These are phyloP conservation scores for Cantharellus cinnabarinus DNA, from an alignment of 768 basidiomycete species.

Conservation along the genomic window DNA sequence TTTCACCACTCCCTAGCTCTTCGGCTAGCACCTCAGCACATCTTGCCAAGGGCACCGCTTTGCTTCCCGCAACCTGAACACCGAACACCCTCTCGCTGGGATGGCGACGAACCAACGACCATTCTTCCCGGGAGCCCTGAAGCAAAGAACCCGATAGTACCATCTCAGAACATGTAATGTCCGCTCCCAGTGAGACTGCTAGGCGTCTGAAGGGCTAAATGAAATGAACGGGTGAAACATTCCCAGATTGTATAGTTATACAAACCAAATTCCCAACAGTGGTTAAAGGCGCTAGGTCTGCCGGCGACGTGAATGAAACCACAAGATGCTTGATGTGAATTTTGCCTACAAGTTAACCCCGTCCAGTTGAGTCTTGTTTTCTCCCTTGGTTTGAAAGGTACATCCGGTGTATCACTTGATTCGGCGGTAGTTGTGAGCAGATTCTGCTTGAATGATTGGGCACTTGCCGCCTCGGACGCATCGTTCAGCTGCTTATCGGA, in stretches of 20 bases:
- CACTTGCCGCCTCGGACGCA: neutral
- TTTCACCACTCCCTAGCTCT: constrained; percentile 2
- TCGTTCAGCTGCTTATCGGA: constrained; percentile 3
- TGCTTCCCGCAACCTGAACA: constrained; percentile 81
- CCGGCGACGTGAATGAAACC: neutral
- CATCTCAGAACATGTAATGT: constrained; percentile 96
- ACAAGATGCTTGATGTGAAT: neutral
- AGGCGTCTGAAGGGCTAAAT: constrained; percentile 76
- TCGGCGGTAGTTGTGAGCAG: neutral
- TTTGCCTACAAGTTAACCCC: constrained; percentile 61
- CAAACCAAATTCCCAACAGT: constrained; percentile 86
- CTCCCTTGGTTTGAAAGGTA: constrained; percentile 49
- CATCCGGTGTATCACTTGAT: constrained; percentile 39
- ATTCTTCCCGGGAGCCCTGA: constrained; percentile 76
- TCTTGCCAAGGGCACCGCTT: constrained; percentile 42
- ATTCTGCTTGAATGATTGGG: constrained; percentile 15
- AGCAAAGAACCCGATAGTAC: constrained; percentile 84
- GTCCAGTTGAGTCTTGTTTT: constrained; percentile 76
- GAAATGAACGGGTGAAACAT: neutral
- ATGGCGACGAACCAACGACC: constrained; percentile 80
- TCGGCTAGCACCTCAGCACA: constrained; percentile 4
- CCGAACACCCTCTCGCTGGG: constrained; percentile 77
- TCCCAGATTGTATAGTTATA: constrained; percentile 4
- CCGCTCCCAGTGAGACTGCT: constrained; percentile 70
- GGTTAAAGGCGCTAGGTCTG: constrained; percentile 63